Evolutionary conservation across 2,329 filamentous ascomycete genomes (phyloP).

Genomic region (Pseudocercospora crystallina): DNA sequence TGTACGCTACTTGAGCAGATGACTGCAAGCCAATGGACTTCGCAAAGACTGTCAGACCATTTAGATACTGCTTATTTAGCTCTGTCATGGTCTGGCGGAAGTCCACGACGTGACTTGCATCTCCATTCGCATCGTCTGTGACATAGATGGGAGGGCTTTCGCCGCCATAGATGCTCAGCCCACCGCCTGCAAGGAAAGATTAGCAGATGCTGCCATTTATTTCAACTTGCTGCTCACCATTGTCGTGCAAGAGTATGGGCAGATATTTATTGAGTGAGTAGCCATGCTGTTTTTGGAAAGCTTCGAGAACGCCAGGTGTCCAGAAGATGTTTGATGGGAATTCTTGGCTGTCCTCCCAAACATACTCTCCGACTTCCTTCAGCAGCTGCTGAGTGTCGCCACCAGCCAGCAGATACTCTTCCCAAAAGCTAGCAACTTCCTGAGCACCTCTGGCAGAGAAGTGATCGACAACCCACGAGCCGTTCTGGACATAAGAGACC

Average conservation of each 20-base stretch:
- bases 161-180: no score
- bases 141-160: not conserved
- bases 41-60: constrained; percentile 28
- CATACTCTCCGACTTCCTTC: constrained; percentile 32
- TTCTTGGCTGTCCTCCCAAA: constrained; percentile 38
- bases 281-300: constrained; percentile 27
- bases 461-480: constrained; percentile 37
- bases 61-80: constrained; percentile 32
- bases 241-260: constrained; percentile 30
- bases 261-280: constrained; percentile 34
- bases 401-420: constrained; percentile 31
- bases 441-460: constrained; percentile 31
- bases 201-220: no score
- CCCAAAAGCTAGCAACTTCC: constrained; percentile 33
- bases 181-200: no score
- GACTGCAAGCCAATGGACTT: constrained; percentile 21
- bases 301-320: constrained; percentile 26
- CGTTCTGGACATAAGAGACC: constrained; percentile 31
- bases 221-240: constrained; percentile 12
- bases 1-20: constrained; percentile 36
- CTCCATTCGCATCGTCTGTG: constrained; percentile 24
- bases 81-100: constrained; percentile 32
- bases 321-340: constrained; percentile 26
- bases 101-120: constrained; percentile 27
- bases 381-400: constrained; percentile 22